A percentile compares a stretch with the other conserved stretches of the same genome.
phyloP scores from a whole-genome alignment of 345 rosid genomes.

The Citrus inodora region DNA sequence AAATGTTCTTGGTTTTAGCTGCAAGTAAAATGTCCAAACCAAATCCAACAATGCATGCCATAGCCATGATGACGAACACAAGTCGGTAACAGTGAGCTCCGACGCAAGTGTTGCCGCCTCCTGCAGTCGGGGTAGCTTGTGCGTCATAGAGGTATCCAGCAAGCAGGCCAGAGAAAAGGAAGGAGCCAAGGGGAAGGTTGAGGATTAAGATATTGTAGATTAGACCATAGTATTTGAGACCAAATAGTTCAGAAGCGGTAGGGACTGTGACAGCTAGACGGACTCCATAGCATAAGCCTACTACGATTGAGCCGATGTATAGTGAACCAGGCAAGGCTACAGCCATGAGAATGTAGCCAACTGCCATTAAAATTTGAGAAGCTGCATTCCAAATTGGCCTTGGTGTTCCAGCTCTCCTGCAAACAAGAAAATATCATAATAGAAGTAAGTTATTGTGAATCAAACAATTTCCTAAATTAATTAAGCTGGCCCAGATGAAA shows the following conservation, averaged over 20 bases:
- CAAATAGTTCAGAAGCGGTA: constrained; percentile 89
- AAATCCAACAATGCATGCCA: constrained; percentile 58
- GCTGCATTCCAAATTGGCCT: constrained; percentile 96
- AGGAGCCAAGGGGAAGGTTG: constrained; percentile 91
- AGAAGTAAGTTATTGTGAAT: not conserved
- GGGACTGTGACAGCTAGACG: constrained; percentile 91
- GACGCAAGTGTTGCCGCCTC: constrained; percentile 83
- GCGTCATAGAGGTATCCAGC: constrained; percentile 83
- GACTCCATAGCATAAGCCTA: constrained; percentile 87
- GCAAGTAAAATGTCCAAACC: constrained; percentile 65
- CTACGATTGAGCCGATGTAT: constrained; percentile 77
- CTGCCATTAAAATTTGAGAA: constrained; percentile 81
- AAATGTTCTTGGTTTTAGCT: constrained; percentile 55
- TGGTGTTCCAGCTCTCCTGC: constrained; percentile 81
- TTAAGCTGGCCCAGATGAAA: not conserved
- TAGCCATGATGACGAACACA: constrained; percentile 70
- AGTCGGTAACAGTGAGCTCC: constrained; percentile 90
- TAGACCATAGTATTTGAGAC: constrained; percentile 85
- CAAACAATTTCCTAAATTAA: too few relatives aligned
- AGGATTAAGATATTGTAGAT: constrained; percentile 82
- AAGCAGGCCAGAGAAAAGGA: constrained; percentile 87
- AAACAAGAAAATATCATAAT: not conserved
- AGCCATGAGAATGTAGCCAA: constrained; percentile 78
- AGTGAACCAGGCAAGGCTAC: constrained; percentile 74
- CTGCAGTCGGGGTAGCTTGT: constrained; percentile 66